Percentiles rank a stretch among this genome's conserved stretches.
These are phyloP conservation scores for Clarireedia hainanense DNA, from an alignment of 2,329 filamentous ascomycete genomes.

Conservation along the genomic window DNA sequence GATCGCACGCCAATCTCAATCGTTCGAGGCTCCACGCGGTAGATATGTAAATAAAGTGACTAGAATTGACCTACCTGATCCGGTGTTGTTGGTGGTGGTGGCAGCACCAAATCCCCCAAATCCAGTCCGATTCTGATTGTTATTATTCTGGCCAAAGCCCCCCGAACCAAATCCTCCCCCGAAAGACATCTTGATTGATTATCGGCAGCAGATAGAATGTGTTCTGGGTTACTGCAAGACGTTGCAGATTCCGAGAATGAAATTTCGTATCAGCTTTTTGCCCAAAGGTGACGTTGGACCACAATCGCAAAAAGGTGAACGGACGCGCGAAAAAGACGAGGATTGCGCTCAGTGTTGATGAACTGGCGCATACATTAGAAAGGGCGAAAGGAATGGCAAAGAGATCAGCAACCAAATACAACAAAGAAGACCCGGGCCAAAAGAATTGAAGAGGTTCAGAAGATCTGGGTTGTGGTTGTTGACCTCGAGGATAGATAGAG, in stretches of 20 bases:
- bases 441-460: conserved; percentile 13
- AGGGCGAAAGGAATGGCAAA: conserved; percentile 17
- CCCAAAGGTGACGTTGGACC: conserved; percentile 15
- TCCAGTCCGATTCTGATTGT: conserved; percentile 35
- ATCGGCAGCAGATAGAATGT: conserved; percentile 6
- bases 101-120: conserved; percentile 48
- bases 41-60: conserved; percentile 5
- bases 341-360: conserved; percentile 23
- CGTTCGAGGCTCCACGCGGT: not conserved
- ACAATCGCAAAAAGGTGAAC: conserved; percentile 21
- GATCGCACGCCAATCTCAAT: not conserved
- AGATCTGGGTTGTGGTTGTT: conserved; percentile 9
- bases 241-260: conserved; percentile 8
- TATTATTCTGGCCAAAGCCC: conserved; percentile 54
- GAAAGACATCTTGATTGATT: conserved; percentile 25
- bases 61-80: conserved; percentile 29
- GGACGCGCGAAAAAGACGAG: conserved; percentile 19
- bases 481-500: conserved; percentile 5
- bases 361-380: conserved; percentile 24
- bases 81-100: conserved; percentile 23
- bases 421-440: conserved; percentile 2
- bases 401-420: conserved; percentile 13
- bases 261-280: conserved; percentile 11
- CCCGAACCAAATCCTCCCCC: conserved; percentile 33
- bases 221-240: conserved; percentile 2